phyloP scores from a whole-genome alignment of 345 rosid genomes.

The Xanthoceras sorbifolium region DNA sequence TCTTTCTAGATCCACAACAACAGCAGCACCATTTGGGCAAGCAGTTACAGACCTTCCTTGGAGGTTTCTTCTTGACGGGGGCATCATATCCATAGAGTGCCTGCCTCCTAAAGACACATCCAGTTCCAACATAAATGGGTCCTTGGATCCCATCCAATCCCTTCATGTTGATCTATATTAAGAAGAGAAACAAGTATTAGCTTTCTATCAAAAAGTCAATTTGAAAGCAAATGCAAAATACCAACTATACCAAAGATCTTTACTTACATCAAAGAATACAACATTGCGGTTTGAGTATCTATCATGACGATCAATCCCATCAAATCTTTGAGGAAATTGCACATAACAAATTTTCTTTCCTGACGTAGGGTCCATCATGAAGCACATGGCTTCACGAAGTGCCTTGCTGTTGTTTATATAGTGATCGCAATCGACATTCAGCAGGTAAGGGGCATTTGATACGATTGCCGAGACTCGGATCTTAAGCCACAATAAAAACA shows the following conservation, averaged over 20 bases:
- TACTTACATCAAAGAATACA: constrained; percentile 77
- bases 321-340: constrained; percentile 88
- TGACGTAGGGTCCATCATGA: constrained; percentile 84
- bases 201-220: background rate
- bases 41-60: constrained; percentile 75
- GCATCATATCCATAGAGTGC: constrained; percentile 89
- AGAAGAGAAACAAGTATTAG: constrained; percentile 8
- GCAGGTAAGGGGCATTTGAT: constrained; percentile 77
- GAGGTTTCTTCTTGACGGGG: constrained; percentile 71
- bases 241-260: constrained; percentile 1
- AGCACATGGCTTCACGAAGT: constrained; percentile 82
- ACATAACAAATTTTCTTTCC: constrained; percentile 79
- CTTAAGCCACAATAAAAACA: constrained; percentile 30
- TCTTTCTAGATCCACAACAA: constrained; percentile 54
- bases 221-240: background rate
- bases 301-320: constrained; percentile 75
- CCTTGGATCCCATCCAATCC: constrained; percentile 95
- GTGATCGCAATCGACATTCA: constrained; percentile 87
- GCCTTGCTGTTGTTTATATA: constrained; percentile 85
- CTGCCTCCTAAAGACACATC: constrained; percentile 89
- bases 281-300: constrained; percentile 82
- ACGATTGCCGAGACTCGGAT: constrained; percentile 71
- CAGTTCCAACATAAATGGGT: constrained; percentile 93
- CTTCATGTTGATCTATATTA: constrained; percentile 86
- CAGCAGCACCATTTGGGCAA: constrained; percentile 78